A percentile compares a stretch with the other conserved stretches of the same genome.
These are phyloP conservation scores for Emericellopsis cladophorae DNA, from an alignment of 2,329 filamentous ascomycete genomes.

Conservation along the genomic window DNA sequence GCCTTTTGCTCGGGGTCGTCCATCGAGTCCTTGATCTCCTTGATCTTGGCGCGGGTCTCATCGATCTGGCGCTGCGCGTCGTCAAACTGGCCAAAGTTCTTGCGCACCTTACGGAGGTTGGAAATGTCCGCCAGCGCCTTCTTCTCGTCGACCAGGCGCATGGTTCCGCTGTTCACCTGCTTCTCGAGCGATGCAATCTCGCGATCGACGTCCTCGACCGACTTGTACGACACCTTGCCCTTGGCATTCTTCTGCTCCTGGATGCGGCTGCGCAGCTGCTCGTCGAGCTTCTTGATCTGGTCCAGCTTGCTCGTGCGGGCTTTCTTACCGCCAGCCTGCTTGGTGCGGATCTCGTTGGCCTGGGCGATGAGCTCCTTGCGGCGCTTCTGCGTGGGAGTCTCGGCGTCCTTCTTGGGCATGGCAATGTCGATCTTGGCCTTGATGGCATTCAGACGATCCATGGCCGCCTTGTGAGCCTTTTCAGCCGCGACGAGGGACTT, in stretches of 20 bases:
- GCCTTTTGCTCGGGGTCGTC: slow-evolving; percentile 88
- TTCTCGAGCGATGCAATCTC: slow-evolving; percentile 72
- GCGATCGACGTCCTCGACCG: slow-evolving; percentile 71
- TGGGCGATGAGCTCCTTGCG: slow-evolving; percentile 76
- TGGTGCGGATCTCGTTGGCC: slow-evolving; percentile 70
- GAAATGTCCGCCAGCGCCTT: slow-evolving; percentile 80
- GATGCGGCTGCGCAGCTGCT: slow-evolving; percentile 75
- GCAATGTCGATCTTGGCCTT: slow-evolving; percentile 81
- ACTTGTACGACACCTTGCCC: slow-evolving; percentile 75
- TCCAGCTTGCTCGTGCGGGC: slow-evolving; percentile 68
- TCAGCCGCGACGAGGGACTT: slow-evolving; percentile 66
- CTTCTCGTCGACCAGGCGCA: slow-evolving; percentile 96
- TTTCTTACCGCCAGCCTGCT: slow-evolving; percentile 81
- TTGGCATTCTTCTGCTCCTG: slow-evolving; percentile 78
- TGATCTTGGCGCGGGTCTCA: slow-evolving; percentile 74
- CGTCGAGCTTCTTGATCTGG: slow-evolving; percentile 84
- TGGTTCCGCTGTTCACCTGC: slow-evolving; percentile 75
- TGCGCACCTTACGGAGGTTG: slow-evolving; percentile 74
- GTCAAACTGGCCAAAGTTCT: slow-evolving; percentile 79
- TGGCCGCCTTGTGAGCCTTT: slow-evolving; percentile 70
- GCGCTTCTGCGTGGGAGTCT: slow-evolving; percentile 67
- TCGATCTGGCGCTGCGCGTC: slow-evolving; percentile 81
- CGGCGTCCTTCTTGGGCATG: slow-evolving; percentile 65
- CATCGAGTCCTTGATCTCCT: slow-evolving; percentile 75
- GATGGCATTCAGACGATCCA: slow-evolving; percentile 63